Evolutionary conservation across 2,329 filamentous ascomycete genomes (phyloP), one percentile per base, ranked within the genome.

Genomic region (Hymenoscyphus occultus): DNA sequence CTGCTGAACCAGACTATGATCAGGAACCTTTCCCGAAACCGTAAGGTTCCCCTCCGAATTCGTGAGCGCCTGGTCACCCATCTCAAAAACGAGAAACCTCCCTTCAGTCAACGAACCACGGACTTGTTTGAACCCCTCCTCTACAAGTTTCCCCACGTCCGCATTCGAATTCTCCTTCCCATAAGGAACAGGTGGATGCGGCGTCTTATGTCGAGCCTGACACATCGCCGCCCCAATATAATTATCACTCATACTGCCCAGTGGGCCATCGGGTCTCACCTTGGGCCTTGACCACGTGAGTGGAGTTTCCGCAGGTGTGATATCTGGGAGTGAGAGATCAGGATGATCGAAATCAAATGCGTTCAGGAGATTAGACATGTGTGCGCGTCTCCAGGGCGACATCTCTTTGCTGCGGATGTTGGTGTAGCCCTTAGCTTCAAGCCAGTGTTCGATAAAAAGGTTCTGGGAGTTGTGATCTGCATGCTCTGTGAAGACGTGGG

Each of bases 391-490:
- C 80, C 80, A 82, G 9, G 75, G 68, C 0, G 78, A 77, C 73
- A 82, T 80, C 64, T 80, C 73, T 19, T 75, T 70, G 0, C 77
- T 78, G 19, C 72, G 72, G 42, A 80, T 72, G 54, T 77, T 32
- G 0, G 39, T 74, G 35, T 69, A 64, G 19, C 79, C 80, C 19
- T 77, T 77, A 3, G 79, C 76, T 5, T 71, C 74, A 16, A 82
- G 75, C 81, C 81, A 83, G 69, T 80, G 72, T 72, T 84, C 67
- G 0, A 85, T 71, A 68, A 85, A 85, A 54, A 83, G 73, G 35
- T 84, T 82, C 65, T 85, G 83, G 0, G 83, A 85, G 67, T 79
- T 84, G 72, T 85, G 83, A 69, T 85, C 83, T 5, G 80, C 77
- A 56, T 82, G 81, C 70, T 85, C 83, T 0, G 81, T 83, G 67